Evolutionary conservation across 163 green algal species (phyloP).

Genomic region (Coccomyxa subellipsoidea): DNA sequence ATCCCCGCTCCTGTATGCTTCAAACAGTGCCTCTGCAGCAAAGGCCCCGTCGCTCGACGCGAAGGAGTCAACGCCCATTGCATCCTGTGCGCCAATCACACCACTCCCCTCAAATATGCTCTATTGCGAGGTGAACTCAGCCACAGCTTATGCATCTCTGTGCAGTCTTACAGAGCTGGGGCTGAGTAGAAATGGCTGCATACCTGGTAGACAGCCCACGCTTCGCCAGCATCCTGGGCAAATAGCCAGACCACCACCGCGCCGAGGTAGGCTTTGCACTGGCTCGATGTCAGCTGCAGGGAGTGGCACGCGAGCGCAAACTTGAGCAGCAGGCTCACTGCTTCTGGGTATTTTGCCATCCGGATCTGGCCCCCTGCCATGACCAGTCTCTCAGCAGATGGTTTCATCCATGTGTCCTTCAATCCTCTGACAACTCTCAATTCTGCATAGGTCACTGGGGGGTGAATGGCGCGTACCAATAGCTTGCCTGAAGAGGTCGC

Average conservation of each 20-base stretch:
- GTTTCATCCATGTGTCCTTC: too few species aligned
- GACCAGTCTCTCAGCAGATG: too few species aligned
- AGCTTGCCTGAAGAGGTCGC: slow-evolving; percentile 55
- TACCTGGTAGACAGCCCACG: slow-evolving; percentile 54
- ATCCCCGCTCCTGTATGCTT: slow-evolving; percentile 55
- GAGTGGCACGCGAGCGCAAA: slow-evolving; percentile 60
- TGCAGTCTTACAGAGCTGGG: too few species aligned
- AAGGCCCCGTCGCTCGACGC: slow-evolving; percentile 62
- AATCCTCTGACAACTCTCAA: too few species aligned
- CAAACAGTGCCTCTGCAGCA: slow-evolving; percentile 66
- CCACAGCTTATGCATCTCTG: too few species aligned
- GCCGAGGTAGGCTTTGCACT: slow-evolving; percentile 67
- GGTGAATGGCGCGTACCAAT: slow-evolving; percentile 13
- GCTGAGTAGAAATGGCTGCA: not conserved
- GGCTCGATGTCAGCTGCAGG: slow-evolving; percentile 25
- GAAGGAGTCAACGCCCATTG: slow-evolving; percentile 58
- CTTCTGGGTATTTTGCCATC: slow-evolving; percentile 44
- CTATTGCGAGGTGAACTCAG: too few species aligned
- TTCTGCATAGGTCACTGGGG: not conserved
- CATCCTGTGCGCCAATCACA: slow-evolving; percentile 47
- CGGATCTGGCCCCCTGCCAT: slow-evolving; percentile 28
- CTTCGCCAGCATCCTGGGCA: slow-evolving; percentile 40
- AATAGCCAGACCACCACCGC: slow-evolving; percentile 62
- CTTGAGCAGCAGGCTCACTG: slow-evolving; percentile 47
- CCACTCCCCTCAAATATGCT: not conserved